phyloP scores from a whole-genome alignment of 495 filamentous ascomycete species.

The Neurospora discreta region DNA sequence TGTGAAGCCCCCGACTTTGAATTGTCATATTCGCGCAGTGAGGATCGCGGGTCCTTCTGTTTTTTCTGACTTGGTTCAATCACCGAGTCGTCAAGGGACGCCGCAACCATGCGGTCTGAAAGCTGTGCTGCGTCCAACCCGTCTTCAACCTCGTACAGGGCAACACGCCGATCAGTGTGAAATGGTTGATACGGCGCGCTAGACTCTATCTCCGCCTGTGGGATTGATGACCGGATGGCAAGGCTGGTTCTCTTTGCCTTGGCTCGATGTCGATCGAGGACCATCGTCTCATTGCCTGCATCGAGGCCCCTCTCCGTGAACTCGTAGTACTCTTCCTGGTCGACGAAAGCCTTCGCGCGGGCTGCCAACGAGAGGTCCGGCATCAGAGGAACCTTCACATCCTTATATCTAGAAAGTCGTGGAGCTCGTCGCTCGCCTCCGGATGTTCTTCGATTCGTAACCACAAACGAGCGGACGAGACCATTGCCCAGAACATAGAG shows the following conservation, averaged over 20 bases:
- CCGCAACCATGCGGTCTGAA: slow-evolving; percentile 19
- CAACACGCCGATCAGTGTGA: slow-evolving; percentile 74
- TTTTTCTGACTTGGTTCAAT: slow-evolving; percentile 7
- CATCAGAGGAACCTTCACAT: slow-evolving; percentile 52
- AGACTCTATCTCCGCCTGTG: slow-evolving; percentile 86
- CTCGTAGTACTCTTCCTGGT: slow-evolving; percentile 38
- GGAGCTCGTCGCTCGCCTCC: slow-evolving; percentile 27
- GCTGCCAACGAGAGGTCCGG: slow-evolving; percentile 37
- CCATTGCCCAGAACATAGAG: slow-evolving; percentile 48
- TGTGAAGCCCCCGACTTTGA: slow-evolving; percentile 3
- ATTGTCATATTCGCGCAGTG: background rate
- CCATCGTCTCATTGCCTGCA: slow-evolving; percentile 29
- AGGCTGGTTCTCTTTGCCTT: slow-evolving; percentile 19
- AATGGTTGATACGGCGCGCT: slow-evolving; percentile 85
- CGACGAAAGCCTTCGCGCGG: slow-evolving; percentile 32
- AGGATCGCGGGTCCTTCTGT: slow-evolving; percentile 4
- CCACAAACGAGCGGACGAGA: slow-evolving; percentile 55
- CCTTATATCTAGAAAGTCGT: slow-evolving; percentile 44
- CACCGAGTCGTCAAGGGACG: slow-evolving; percentile 18
- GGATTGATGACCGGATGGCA: slow-evolving; percentile 46
- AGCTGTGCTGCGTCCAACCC: slow-evolving; percentile 15
- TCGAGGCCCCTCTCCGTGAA: slow-evolving; percentile 34
- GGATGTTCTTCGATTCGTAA: slow-evolving; percentile 37
- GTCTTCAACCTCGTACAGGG: slow-evolving; percentile 46
- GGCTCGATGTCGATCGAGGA: slow-evolving; percentile 23